Percentiles rank a stretch among this genome's conserved stretches.
Conservation (phyloP, 139 green algal species). For the Helicosporidium sp. region DNA sequence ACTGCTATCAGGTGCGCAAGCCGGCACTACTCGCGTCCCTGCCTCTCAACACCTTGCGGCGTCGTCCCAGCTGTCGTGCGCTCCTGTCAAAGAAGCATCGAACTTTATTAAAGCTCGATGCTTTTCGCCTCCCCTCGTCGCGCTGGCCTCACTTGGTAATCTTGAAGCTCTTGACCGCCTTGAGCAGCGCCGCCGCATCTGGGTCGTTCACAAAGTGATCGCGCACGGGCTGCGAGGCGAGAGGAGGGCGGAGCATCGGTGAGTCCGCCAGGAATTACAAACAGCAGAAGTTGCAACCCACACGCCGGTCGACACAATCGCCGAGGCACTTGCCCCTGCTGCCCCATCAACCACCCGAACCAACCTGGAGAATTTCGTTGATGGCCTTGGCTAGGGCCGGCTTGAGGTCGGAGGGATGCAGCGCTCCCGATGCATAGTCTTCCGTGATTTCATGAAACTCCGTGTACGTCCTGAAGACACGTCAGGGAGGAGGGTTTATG, state of each 20-base stretch:
- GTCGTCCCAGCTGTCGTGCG: too few species aligned
- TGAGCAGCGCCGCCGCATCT: conserved; percentile 78
- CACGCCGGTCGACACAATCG: neutral
- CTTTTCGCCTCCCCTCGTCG: neutral
- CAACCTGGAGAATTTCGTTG: conserved; percentile 67
- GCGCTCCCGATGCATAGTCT: conserved; percentile 57
- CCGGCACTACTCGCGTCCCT: too few species aligned
- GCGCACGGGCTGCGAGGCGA: conserved; percentile 52
- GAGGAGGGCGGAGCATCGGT: neutral
- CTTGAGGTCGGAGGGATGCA: conserved; percentile 73
- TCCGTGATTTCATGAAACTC: conserved; percentile 43
- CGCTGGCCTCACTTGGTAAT: conserved; percentile 7
- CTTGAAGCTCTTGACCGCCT: conserved; percentile 52
- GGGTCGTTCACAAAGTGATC: conserved; percentile 85
- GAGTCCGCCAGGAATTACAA: neutral
- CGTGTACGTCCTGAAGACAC: conserved; percentile 37
- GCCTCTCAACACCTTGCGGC: too few species aligned
- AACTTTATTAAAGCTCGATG: too few species aligned
- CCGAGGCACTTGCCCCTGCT: neutral
- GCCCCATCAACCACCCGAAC: neutral
- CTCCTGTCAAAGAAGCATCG: too few species aligned
- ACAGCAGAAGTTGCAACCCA: neutral
- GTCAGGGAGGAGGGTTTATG: too few species aligned
- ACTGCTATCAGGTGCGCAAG: too few species aligned
- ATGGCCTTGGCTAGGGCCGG: conserved; percentile 43